Evolutionary conservation across 192 early-diverging fungal genomes (phyloP).

Genomic region (Coemansia sp.): DNA sequence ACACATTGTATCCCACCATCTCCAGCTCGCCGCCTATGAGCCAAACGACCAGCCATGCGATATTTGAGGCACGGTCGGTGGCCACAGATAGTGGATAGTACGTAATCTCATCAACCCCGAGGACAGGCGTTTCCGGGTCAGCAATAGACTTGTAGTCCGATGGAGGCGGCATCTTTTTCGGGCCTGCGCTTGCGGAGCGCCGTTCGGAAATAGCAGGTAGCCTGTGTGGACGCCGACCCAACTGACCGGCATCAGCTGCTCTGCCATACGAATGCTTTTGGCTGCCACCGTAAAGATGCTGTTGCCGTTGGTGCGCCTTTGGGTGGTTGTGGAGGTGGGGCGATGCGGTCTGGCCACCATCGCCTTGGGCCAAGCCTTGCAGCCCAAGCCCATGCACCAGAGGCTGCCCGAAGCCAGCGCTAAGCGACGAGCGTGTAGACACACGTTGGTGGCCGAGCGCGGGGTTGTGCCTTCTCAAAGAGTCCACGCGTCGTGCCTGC

Average conservation of each 20-base stretch:
- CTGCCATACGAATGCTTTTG: conserved; percentile 14
- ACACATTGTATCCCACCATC: conserved; percentile 58
- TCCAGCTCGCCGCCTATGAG: conserved; percentile 57
- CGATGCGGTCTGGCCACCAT: conserved; percentile 4
- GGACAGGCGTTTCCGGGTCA: conserved; percentile 35
- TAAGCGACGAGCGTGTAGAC: conserved; percentile 21
- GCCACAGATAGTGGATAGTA: conserved; percentile 31
- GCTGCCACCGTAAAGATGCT: conserved; percentile 9
- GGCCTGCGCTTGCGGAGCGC: not conserved
- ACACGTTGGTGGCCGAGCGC: conserved; percentile 26
- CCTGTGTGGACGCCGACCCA: conserved; percentile 11
- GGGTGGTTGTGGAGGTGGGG: not conserved
- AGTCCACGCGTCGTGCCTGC: conserved; percentile 32
- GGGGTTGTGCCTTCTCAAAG: conserved; percentile 32
- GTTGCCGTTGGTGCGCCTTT: conserved; percentile 4
- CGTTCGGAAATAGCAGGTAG: conserved; percentile 25
- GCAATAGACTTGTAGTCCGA: conserved; percentile 56
- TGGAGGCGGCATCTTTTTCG: conserved; percentile 32
- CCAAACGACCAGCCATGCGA: conserved; percentile 51
- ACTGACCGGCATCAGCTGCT: conserved; percentile 3
- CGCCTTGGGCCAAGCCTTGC: conserved; percentile 33
- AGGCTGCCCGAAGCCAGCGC: conserved; percentile 11
- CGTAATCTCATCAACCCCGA: conserved; percentile 36
- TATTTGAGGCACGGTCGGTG: conserved; percentile 17
- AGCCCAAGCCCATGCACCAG: conserved; percentile 44